Base-by-base conservation (phyloP, 139 green algal species). In the Closterium sp. region DNA sequence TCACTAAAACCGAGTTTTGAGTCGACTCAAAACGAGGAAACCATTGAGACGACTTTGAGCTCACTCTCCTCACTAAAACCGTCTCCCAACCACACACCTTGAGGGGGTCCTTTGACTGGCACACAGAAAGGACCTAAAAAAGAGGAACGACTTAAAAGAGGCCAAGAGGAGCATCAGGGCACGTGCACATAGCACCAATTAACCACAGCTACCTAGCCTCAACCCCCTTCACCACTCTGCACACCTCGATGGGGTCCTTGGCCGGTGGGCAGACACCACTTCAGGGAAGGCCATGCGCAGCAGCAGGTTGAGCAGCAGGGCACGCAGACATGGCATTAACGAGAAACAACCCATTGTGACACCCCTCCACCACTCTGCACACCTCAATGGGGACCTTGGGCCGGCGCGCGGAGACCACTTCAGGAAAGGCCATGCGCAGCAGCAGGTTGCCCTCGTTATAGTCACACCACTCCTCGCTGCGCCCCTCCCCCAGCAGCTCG, bases 301-400 rank as follows among this genome's bases (percentile, higher is more conserved):
- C 62, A 90, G 19, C 28, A 93, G 85, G 34, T 93, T 93, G 86
- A n/a, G n/a, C n/a, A n/a, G n/a, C n/a, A n/a, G n/a, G n/a, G n/a
- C n/a, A n/a, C n/a, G n/a, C n/a, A n/a, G n/a, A n/a, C n/a, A n/a
- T n/a, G n/a, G n/a, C n/a, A n/a, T n/a, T n/a, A n/a, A n/a, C n/a
- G n/a, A n/a, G n/a, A n/a, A n/a, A n/a, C n/a, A n/a, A n/a, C n/a
- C n/a, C n/a, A n/a, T n/a, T n/a, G n/a, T n/a, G n/a, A n/a, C n/a
- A n/a, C n/a, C n/a, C n/a, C 1, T 86, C 28, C 85, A 87, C 88
- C n/a, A 50, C 38, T 50, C 5, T 13, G 38, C 38, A 50, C 34
- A 93, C 90, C 73, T 93, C 90, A 31, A 93, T 90, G 11, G 86
- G 85, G 9, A 90, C 90, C 19, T 90, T 91, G 28, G 30, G 50